Evolutionary conservation across 2,329 filamentous ascomycete species (phyloP).

Genomic region (Colletotrichum cordylinicola): DNA sequence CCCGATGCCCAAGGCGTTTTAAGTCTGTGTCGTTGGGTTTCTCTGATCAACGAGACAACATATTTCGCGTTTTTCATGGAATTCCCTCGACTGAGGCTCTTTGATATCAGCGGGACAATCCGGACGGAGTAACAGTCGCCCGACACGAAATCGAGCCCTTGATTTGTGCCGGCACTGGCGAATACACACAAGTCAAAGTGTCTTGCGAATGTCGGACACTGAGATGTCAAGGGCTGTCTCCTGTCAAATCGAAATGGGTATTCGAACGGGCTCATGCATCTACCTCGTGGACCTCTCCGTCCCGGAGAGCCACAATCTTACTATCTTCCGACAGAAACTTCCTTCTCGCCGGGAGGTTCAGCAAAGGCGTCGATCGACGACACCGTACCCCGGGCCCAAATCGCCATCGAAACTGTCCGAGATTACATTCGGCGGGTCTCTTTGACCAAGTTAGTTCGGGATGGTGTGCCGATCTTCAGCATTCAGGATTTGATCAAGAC

Average conservation of each 20-base stretch:
- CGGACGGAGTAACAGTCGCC: background rate
- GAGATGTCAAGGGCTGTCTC: background rate
- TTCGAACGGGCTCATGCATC: background rate
- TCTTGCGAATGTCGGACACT: background rate
- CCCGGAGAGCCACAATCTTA: background rate
- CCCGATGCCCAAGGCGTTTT: background rate
- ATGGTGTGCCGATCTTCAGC: background rate
- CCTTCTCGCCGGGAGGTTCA: background rate
- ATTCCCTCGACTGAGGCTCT: background rate
- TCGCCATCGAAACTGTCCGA: background rate
- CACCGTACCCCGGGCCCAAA: background rate
- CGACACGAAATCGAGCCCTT: background rate
- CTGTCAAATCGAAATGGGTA: background rate
- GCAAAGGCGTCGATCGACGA: background rate
- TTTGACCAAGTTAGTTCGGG: background rate
- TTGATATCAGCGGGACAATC: background rate
- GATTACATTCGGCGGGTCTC: background rate
- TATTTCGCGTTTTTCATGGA: background rate
- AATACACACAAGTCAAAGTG: background rate
- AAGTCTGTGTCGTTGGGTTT: background rate
- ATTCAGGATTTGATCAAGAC: background rate
- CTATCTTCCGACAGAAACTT: background rate
- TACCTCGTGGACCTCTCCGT: background rate
- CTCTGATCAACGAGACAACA: background rate
- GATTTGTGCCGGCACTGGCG: background rate